Evolutionary conservation across 495 filamentous ascomycete species (phyloP).

Genomic region (Penicillium goetzii): DNA sequence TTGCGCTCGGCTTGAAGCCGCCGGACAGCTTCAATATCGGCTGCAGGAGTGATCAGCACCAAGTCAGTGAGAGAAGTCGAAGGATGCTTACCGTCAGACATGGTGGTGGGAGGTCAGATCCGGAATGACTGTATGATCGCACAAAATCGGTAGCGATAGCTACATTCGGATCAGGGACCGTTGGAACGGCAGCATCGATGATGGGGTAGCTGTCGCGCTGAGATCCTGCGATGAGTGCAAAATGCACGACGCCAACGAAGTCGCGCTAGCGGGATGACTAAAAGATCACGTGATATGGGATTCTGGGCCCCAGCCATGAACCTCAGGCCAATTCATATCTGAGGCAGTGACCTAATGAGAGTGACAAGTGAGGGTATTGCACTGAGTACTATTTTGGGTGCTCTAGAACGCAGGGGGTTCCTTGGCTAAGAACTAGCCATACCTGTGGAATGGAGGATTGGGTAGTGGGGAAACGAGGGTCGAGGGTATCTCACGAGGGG

Average conservation of each 20-base stretch:
- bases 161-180: conserved; percentile 49
- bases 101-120: conserved; percentile 37
- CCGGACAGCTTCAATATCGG: conserved; percentile 81
- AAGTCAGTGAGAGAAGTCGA: conserved; percentile 21
- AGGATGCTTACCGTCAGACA: conserved; percentile 62
- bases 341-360: background rate
- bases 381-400: background rate
- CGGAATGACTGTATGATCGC: conserved; percentile 37
- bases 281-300: conserved; percentile 14
- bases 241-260: conserved; percentile 30
- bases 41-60: conserved; percentile 44
- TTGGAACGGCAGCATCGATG: conserved; percentile 36
- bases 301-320: background rate
- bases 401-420: background rate
- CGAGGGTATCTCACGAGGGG: background rate
- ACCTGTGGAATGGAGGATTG: background rate
- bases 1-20: conserved; percentile 92
- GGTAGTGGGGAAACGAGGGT: background rate
- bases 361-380: background rate
- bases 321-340: background rate
- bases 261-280: conserved; percentile 22
- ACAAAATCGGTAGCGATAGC: conserved; percentile 36
- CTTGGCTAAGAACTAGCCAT: background rate
- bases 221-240: conserved; percentile 28
- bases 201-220: conserved; percentile 27